Percentiles rank a stretch among this genome's conserved stretches.
phyloP scores from a whole-genome alignment of 2,329 filamentous ascomycete species.

The Cordyceps fumosorosea region DNA sequence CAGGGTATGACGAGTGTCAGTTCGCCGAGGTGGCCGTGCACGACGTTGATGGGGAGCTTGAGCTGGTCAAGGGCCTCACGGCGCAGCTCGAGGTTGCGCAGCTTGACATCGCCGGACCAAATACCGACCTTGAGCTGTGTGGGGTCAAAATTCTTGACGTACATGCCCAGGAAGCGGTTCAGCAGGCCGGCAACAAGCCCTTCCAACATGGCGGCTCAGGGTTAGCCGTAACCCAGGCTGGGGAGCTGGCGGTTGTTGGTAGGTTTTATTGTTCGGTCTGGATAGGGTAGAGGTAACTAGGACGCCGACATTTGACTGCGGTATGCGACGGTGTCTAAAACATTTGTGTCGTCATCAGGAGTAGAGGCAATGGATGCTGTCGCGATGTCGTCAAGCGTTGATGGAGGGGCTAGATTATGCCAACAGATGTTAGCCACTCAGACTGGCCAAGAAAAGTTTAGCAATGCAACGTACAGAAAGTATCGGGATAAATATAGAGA shows the following conservation, averaged over 20 bases:
- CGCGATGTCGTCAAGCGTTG: background rate
- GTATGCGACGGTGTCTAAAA: background rate
- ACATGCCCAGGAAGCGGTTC: conserved; percentile 99
- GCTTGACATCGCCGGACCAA: conserved; percentile 96
- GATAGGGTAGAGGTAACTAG: background rate
- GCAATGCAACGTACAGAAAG: background rate
- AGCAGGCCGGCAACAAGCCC: conserved; percentile 93
- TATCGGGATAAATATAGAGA: background rate
- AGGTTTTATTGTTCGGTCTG: background rate
- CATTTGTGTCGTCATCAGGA: conserved; percentile 1
- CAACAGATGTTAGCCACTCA: background rate
- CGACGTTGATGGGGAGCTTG: conserved; percentile 90
- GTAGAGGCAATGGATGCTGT: background rate
- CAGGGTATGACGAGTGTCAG: conserved; percentile 92
- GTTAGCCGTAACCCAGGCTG: conserved; percentile 67
- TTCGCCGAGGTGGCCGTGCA: conserved; percentile 88
- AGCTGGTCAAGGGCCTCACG: conserved; percentile 95
- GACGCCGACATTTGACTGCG: background rate
- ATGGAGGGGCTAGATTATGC: conserved; percentile 4
- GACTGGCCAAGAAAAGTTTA: background rate
- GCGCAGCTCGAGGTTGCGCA: conserved; percentile 85
- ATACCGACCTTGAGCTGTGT: conserved; percentile 97
- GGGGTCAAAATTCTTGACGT: conserved; percentile 98
- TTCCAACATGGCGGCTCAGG: conserved; percentile 75
- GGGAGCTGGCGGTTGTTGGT: conserved; percentile 27